Evolutionary conservation across 148 eudicot species (phyloP).

Genomic region (Pharnaceum exiguum): DNA sequence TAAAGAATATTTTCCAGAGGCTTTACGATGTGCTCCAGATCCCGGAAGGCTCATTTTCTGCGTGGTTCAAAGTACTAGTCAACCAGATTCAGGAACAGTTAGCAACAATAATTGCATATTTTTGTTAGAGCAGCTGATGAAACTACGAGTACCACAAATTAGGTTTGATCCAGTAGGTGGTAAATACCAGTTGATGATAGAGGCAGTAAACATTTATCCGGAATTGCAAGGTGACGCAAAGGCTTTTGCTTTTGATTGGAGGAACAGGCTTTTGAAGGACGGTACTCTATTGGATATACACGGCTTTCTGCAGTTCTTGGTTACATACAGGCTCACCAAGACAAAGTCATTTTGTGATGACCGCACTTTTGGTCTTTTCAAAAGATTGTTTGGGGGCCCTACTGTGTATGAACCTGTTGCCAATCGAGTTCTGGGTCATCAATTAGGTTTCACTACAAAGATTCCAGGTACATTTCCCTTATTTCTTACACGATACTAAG

Average conservation of each 20-base stretch:
- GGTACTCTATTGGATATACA: slow-evolving; percentile 11
- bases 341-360: neutral
- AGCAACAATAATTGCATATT: slow-evolving; percentile 13
- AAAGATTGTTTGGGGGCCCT: neutral
- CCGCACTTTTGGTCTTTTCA: slow-evolving; percentile 6
- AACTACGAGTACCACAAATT: slow-evolving; percentile 6
- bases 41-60: slow-evolving; percentile 36
- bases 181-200: neutral
- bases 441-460: slow-evolving; percentile 5
- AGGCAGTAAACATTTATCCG: slow-evolving; percentile 11
- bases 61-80: slow-evolving; percentile 24
- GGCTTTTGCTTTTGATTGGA: slow-evolving; percentile 9
- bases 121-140: slow-evolving; percentile 22
- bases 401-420: slow-evolving; percentile 4
- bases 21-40: slow-evolving; percentile 24
- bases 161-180: slow-evolving; percentile 1
- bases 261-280: neutral
- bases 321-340: slow-evolving; percentile 8
- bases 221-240: neutral
- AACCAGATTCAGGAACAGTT: slow-evolving; percentile 3
- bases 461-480: slow-evolving; percentile 4
- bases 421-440: slow-evolving; percentile 8
- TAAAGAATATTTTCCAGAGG: slow-evolving; percentile 1
- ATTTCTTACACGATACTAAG: neutral
- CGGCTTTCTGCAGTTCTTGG: slow-evolving; percentile 15